Evolutionary conservation across 2,329 filamentous ascomycete genomes (phyloP).

Genomic region (Fusarium longipes): DNA sequence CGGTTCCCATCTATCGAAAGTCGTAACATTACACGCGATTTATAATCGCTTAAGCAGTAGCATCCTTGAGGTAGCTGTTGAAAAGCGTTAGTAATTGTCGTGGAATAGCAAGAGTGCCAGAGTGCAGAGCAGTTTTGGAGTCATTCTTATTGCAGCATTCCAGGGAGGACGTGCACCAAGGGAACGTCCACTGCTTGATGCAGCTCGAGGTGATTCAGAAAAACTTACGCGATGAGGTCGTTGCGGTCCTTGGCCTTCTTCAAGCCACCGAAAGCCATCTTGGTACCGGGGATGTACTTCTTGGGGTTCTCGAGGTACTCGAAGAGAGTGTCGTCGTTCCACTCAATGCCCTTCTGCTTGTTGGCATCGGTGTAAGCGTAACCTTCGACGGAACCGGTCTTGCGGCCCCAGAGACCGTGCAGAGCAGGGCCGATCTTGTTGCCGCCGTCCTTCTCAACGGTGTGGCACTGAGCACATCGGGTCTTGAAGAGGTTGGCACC

Average conservation of each 20-base stretch:
- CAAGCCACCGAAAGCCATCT: conserved; percentile 99
- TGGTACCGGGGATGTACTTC: conserved; percentile 99
- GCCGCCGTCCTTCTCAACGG: conserved; percentile 85
- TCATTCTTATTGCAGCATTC: neutral
- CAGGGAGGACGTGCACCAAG: neutral
- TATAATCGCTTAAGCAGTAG: conserved; percentile 70
- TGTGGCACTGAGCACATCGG: conserved; percentile 98
- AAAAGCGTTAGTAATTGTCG: conserved; percentile 39
- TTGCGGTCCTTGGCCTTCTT: conserved; percentile 99
- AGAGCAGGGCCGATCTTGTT: conserved; percentile 99
- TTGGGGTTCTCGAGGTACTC: conserved; percentile 99
- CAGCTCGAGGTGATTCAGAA: neutral
- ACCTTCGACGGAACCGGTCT: conserved; percentile 89
- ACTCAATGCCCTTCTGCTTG: conserved; percentile 94
- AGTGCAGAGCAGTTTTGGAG: neutral
- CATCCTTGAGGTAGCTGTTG: conserved; percentile 73
- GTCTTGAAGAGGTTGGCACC: conserved; percentile 99
- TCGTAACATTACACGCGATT: conserved; percentile 52
- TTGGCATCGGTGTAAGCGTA: conserved; percentile 99
- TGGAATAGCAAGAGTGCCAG: neutral
- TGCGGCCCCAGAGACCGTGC: conserved; percentile 96
- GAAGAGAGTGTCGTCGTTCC: conserved; percentile 90
- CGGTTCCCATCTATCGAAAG: conserved; percentile 52
- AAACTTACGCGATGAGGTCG: conserved; percentile 92
- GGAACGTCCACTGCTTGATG: neutral